Evolutionary conservation across 352 stramenopile species (phyloP).

Genomic region (Stramenopiles sp.): DNA sequence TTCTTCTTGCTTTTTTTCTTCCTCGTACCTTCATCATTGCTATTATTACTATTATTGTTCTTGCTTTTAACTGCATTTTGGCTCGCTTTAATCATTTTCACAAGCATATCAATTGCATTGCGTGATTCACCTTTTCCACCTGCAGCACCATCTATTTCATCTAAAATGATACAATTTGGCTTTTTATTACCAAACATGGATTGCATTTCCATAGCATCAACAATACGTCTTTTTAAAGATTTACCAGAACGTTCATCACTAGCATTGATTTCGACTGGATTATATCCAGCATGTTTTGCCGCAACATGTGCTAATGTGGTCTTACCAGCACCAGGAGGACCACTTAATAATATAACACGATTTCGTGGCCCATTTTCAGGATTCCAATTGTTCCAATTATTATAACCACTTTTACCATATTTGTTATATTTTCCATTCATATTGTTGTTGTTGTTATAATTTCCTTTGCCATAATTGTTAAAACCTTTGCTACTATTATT

Average conservation of each 20-base stretch:
- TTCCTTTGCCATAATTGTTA: too few species aligned
- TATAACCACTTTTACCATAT: too few species aligned
- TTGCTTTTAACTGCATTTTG: constrained; percentile 8
- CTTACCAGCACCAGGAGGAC: constrained; percentile 75
- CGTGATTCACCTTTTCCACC: constrained; percentile 53
- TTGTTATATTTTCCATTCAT: too few species aligned
- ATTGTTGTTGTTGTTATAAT: too few species aligned
- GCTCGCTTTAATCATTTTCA: constrained; percentile 68
- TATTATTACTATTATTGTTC: not conserved
- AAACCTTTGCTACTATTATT: too few species aligned
- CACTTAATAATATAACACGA: constrained; percentile 80
- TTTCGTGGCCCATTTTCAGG: not conserved
- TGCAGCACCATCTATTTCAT: constrained; percentile 91
- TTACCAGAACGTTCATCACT: constrained; percentile 81
- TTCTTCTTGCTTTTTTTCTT: constrained; percentile 16
- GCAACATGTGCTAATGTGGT: constrained; percentile 90
- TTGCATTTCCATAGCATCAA: constrained; percentile 64
- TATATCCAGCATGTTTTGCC: constrained; percentile 82
- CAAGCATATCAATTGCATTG: constrained; percentile 61
- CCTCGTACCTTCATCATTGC: not conserved
- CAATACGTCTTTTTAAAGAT: constrained; percentile 5
- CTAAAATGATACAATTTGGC: constrained; percentile 90
- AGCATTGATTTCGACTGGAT: constrained; percentile 88
- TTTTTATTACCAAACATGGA: constrained; percentile 57
- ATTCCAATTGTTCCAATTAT: too few species aligned